Evolutionary conservation across 495 filamentous ascomycete species (phyloP), one percentile per base, ranked within the genome.

Genomic region (Pseudoneurospora amorphoporcata): DNA sequence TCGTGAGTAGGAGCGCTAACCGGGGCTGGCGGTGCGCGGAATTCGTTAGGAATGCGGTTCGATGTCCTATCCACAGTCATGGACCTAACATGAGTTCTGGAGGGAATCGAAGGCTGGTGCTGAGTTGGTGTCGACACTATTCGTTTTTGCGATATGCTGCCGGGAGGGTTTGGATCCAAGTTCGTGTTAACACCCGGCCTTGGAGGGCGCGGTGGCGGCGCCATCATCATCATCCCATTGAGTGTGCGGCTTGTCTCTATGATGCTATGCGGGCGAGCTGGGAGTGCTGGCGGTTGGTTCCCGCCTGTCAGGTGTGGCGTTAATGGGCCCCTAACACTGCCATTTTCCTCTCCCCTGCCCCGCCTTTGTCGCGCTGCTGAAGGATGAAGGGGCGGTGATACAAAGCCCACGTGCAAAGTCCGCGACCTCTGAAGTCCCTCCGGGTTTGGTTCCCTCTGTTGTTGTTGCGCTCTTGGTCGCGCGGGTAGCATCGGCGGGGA

Each of bases 241-340:
- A 73, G 17, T 4, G 53, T 61, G 32, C 75, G 74, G 19, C 39
- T 29, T 8, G 77, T 53, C 39, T 86, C 84, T 2, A 80, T 68
- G 3, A 78, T 74, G n/a, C 79, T 81, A 32, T 74, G 77, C 14
- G 85, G 78, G 29, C 90, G 86, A 29, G 85, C 86, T 29, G 91
- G 91, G 39, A 93, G 83, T 32, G 85, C 84, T 8, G 91, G 91
- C 37, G 87, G 86, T 19, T 85, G 83, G 53, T 61, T 61, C 40
- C 88, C 84, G 4, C 85, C 84, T 3, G 79, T 77, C 29, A 76
- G 43, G 32, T 83, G 80, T 14, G 81, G 74, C 39, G 76, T 70
- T 38, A 82, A 72, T 14, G 78, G 73, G 8, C 73, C 74, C 61
- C 78, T 81, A 17, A 72, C 58, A 6, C 39, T 68, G 32, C 81